Percentiles rank a stretch among this genome's conserved stretches.
Evolutionary conservation across 345 rosid genomes (phyloP).

Genomic region (Camelina neglecta): DNA sequence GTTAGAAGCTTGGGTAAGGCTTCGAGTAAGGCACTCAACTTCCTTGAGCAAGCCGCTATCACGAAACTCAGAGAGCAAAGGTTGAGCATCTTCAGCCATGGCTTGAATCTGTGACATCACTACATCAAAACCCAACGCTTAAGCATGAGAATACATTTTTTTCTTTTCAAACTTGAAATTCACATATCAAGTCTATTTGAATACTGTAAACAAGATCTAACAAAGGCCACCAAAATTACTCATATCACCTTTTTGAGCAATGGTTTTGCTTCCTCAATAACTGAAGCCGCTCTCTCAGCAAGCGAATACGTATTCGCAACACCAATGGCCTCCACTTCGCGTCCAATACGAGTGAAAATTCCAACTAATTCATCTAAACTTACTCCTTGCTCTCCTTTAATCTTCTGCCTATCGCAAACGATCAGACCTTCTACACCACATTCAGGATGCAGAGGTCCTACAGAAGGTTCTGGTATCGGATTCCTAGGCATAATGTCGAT

Average conservation of each 20-base stretch:
- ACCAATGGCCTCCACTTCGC: conserved; percentile 85
- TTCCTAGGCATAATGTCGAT: conserved; percentile 87
- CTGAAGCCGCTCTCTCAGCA: conserved; percentile 78
- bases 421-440: conserved; percentile 88
- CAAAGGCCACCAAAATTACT: conserved; percentile 39
- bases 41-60: conserved; percentile 89
- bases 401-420: conserved; percentile 88
- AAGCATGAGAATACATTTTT: conserved; percentile 53
- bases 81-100: conserved; percentile 97
- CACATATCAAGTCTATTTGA: neutral
- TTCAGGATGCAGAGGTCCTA: conserved; percentile 77
- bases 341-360: conserved; percentile 87
- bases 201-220: conserved; percentile 7
- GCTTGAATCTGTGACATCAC: conserved; percentile 92
- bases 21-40: conserved; percentile 80
- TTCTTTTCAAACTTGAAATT: neutral
- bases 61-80: conserved; percentile 87
- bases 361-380: conserved; percentile 94
- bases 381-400: conserved; percentile 86
- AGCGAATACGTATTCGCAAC: conserved; percentile 63
- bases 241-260: conserved; percentile 80
- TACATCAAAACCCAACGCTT: conserved; percentile 60
- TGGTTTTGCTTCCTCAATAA: conserved; percentile 90
- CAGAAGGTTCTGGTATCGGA: conserved; percentile 85
- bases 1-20: conserved; percentile 84